Base-by-base conservation (phyloP, 352 stramenopile species). In the Phytophthora pisi region DNA sequence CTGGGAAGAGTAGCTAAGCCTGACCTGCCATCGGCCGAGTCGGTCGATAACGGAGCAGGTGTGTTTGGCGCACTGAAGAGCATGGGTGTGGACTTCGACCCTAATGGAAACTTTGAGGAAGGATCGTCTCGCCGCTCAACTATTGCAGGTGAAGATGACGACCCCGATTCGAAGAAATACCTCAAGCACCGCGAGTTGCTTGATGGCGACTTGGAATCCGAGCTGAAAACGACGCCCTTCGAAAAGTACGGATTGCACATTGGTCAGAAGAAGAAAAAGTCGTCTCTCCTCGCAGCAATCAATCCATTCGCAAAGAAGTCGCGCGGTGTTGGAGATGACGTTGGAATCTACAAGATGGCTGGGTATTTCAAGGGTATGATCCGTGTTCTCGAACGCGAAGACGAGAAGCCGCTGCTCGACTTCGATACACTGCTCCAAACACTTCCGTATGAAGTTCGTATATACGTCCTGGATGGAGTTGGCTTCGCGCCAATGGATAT, bases 351-450 rank as follows among this genome's bases (percentile, higher is more conserved):
- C 74, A 92, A 93, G 66, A 82, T 89, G 31, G 90, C 90, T 23
- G 93, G 91, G 2, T 82, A 86, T 24, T 97, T 98, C 65, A 98
- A 98, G 80, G 92, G 91, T 18, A 64, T 98, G 38, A 88, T 98
- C n/a, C 87, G 93, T 20, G 77, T 98, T 15, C 88, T 97, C 26
- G 76, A 93, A 42, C 73, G 83, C 26, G 77, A 93, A 56, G 88
- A 97, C 31, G 89, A 95, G 57, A 89, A 87, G 51, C 84, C 88
- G 1, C 64, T 92, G 30, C 66, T 96, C n/a, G 75, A 94, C 59
- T 57, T 95, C 0, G 79, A 92, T 0, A 79, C 61, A 5, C 20
- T 96, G 52, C 74, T 96, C 8, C 87, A 83, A 50, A 74, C 84
- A 7, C 72, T 92, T 43, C 80, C 81, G 9, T 97, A 97, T 49